Conservation (phyloP, 495 filamentous ascomycete species). For the Penicillium atrosanguineum region DNA sequence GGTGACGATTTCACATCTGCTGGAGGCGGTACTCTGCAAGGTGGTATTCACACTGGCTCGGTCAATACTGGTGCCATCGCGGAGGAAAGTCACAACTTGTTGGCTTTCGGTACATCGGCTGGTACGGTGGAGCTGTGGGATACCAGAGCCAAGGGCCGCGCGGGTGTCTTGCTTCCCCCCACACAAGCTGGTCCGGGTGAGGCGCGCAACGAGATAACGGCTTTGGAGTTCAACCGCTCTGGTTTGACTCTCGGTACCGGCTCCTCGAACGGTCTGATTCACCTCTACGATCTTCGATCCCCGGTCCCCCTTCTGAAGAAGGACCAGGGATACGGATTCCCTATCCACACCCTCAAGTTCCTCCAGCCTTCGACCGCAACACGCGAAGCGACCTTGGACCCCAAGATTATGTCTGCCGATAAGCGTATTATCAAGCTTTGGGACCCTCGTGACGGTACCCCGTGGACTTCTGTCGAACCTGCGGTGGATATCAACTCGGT, state of each 20-base stretch:
- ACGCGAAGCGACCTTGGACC: conserved; percentile 60
- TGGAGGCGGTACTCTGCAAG: conserved; percentile 70
- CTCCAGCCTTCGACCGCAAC: conserved; percentile 68
- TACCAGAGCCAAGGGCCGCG: conserved; percentile 71
- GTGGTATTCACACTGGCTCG: conserved; percentile 73
- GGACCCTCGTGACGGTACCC: conserved; percentile 73
- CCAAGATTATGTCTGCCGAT: conserved; percentile 88
- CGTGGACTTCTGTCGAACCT: conserved; percentile 95
- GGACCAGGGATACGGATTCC: conserved; percentile 94
- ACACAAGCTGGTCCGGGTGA: conserved; percentile 38
- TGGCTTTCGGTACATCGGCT: conserved; percentile 91
- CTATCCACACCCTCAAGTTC: conserved; percentile 86
- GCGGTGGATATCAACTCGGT: conserved; percentile 92
- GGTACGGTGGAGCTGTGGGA: conserved; percentile 99
- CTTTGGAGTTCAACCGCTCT: conserved; percentile 79
- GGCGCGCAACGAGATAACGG: conserved; percentile 73
- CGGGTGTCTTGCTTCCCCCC: conserved; percentile 66
- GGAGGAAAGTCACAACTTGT: conserved; percentile 83
- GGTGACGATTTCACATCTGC: conserved; percentile 67
- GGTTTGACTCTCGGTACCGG: conserved; percentile 88
- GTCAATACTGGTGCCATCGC: conserved; percentile 92
- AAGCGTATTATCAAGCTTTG: conserved; percentile 97
- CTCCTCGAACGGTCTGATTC: conserved; percentile 80
- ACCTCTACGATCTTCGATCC: conserved; percentile 89
- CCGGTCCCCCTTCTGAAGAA: conserved; percentile 81